These are phyloP conservation scores for Pythium oligandrum DNA, from an alignment of 352 stramenopile genomes.

Conservation along the genomic window DNA sequence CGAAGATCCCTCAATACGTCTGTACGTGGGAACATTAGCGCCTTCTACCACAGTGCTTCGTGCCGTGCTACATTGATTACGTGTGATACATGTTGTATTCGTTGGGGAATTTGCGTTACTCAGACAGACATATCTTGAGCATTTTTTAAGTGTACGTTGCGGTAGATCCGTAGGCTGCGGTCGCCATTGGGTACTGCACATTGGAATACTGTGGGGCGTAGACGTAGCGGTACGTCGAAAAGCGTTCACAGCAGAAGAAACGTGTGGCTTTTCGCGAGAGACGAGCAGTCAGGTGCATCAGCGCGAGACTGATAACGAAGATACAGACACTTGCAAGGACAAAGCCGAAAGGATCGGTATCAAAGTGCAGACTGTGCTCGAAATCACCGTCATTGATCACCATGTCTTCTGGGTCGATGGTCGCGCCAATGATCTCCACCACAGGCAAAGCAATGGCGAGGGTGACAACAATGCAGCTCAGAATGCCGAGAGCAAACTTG, in stretches of 20 bases:
- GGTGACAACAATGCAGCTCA: conserved; percentile 30
- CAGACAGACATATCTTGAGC: too few species aligned
- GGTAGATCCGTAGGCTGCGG: conserved; percentile 14
- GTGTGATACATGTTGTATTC: too few species aligned
- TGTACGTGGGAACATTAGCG: too few species aligned
- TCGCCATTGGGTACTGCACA: conserved; percentile 5
- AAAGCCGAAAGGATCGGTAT: conserved; percentile 36
- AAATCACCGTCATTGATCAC: conserved; percentile 25
- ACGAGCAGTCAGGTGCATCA: conserved; percentile 43
- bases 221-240: conserved; percentile 50
- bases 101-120: too few species aligned
- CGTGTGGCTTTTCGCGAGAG: conserved; percentile 44
- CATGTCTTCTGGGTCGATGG: conserved; percentile 11
- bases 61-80: too few species aligned
- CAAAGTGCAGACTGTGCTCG: conserved; percentile 18
- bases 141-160: conserved; percentile 1
- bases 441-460: conserved; percentile 30
- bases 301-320: conserved; percentile 39
- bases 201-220: conserved; percentile 16
- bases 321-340: conserved; percentile 34
- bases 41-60: too few species aligned
- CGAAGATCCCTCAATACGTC: too few species aligned
- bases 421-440: conserved; percentile 11
- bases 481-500: conserved; percentile 55
- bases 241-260: conserved; percentile 72